Evolutionary conservation across 352 stramenopile genomes (phyloP), one percentile per base, ranked within the genome.

Genomic region (Phytophthora constricta): DNA sequence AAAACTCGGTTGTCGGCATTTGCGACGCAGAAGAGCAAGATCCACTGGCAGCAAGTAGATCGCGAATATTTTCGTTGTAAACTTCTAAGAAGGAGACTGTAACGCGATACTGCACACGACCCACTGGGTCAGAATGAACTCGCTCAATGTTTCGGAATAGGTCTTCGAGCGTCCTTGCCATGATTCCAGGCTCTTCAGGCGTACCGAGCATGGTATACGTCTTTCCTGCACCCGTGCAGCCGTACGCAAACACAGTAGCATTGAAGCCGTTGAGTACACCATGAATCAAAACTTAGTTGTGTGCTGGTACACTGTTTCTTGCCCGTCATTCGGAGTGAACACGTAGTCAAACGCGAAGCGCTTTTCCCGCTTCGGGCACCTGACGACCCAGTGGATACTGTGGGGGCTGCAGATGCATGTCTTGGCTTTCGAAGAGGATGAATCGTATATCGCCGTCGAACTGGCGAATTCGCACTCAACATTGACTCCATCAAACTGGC

Each of bases 21-120:
- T 49, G 54, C 0, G 62, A 26, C 7, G 65, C 25, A 31, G 63
- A 74, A 0, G 72, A 72, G 5, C 58, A 69, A 9, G 71, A 69
- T 2, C 58, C 65, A 51, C 55, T 59, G 4, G 73, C 60, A 28
- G 68, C 74, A 1, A 98, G 70, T 39, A 98, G 61, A 69, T 98
- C 94, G 4, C 89, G 80, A 53, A 98, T 98, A 62, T 95, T 97
- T 63, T 98, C 92, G 52, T 98, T 98, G 85, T 98, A 98, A 25
- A 97, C 86, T 57, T 97, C 91, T 4, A 97, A 68, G 57, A 96
- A 97, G 7, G 90, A 97, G 10, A 97, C 89, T 10, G 70, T 87
- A 4, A 97, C 87, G 25, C 84, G 57, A 78, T 78, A 76, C 31
- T 54, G 50, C 14, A 65, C 33, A n/a, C 47, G 42, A 42, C 52